Evolutionary conservation across 192 early-diverging fungal genomes (phyloP), one percentile per base, ranked within the genome.

Genomic region (Mortierella alpina): DNA sequence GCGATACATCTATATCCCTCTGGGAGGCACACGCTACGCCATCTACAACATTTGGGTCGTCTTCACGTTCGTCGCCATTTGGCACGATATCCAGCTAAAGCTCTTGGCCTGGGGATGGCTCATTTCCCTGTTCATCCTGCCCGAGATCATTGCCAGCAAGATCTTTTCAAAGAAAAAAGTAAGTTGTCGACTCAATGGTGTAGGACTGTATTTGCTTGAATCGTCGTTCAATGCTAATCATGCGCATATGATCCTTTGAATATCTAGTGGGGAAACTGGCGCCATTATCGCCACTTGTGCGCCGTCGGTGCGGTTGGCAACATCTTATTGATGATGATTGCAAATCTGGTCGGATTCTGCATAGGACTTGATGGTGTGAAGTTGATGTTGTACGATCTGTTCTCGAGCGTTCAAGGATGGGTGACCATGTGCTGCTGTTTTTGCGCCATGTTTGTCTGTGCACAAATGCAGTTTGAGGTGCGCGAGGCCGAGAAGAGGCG

Each of bases 31-130:
- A 3, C 79, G 83, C 9, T 89, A 92, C 53, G 86, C 90, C 55
- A 55, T 86, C 8, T 88, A 93, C 82, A 97, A 97, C 75, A 91
- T 93, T 40, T 95, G 92, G 82, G 86, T 94, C 2, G 88, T 95
- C 3, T 99, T 99, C 77, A 96, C 96, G 1, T 99, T 98, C 89
- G 98, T 99, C 10, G 98, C 97, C 8, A 63, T 98, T 14, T 99
- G 98, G 98, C 98, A 99, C 83, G 98, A 99, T 69, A 93, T 98
- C 51, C 87, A 91, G 23, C 70, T 96, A 73, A 86, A 88, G 18
- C 72, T 99, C 23, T 70, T 98, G 69, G 93, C 94, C 41, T 99
- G 95, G 96, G 95, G 93, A 14, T 97, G 95, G 95, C 81, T 98
- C 4, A 94, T 97, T 57, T 90, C 89, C 8, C 56, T 96, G 17